Evolutionary conservation across 1,284 basidiomycete species (phyloP).

Genomic region (Anthracocystis setariae): DNA sequence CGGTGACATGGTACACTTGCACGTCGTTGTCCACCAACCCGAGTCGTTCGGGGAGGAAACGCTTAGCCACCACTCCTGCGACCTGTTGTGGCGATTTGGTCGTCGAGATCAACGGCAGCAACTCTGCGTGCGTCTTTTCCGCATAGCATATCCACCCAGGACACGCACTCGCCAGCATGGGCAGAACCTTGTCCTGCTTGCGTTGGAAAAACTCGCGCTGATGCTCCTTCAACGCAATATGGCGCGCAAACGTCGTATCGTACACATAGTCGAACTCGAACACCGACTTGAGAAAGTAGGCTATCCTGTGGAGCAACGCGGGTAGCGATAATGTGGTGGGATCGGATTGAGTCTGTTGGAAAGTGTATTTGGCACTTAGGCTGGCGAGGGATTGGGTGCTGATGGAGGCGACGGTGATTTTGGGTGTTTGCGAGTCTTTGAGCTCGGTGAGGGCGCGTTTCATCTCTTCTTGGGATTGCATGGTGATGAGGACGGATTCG

Average conservation of each 20-base stretch:
- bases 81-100: constrained; percentile 94
- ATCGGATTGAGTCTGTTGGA: too few relatives aligned
- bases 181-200: constrained; percentile 70
- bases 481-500: constrained; percentile 94
- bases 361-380: constrained; percentile 68
- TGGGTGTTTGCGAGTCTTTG: constrained; percentile 7
- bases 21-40: constrained; percentile 4
- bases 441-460: constrained; percentile 69
- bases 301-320: constrained; percentile 70
- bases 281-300: constrained; percentile 56
- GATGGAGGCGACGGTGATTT: constrained; percentile 59
- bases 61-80: constrained; percentile 91
- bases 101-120: constrained; percentile 86
- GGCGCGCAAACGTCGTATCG: constrained; percentile 93
- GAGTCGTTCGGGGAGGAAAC: constrained; percentile 74
- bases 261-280: constrained; percentile 81
- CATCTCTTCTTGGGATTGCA: constrained; percentile 94
- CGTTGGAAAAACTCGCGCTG: neutral
- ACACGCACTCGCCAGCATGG: constrained; percentile 94
- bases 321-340: constrained; percentile 67
- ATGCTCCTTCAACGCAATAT: constrained; percentile 71
- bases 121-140: constrained; percentile 91
- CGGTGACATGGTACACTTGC: constrained; percentile 84
- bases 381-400: constrained; percentile 93
- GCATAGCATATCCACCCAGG: constrained; percentile 99